Conservation (phyloP, 345 rosid genomes). For the Linum usitatissimum region DNA sequence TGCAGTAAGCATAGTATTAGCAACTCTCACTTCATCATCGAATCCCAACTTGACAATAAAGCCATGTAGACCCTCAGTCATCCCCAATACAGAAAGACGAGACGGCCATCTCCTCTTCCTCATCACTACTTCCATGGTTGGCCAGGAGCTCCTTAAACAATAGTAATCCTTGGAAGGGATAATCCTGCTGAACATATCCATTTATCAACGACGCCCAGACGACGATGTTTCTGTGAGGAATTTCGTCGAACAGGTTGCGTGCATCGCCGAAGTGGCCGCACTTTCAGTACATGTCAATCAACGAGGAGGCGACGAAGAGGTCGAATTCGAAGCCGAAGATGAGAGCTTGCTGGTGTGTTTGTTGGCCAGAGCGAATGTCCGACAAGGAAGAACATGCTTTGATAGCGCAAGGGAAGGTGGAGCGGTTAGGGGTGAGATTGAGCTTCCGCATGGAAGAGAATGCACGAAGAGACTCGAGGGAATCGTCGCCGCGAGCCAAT, state of each 20-base stretch:
- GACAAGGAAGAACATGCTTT: constrained; percentile 73
- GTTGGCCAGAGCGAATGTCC: constrained; percentile 61
- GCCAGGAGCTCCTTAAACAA: constrained; percentile 57
- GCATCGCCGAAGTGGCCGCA: constrained; percentile 55
- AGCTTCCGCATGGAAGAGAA: constrained; percentile 74
- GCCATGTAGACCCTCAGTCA: constrained; percentile 53
- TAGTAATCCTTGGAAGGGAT: constrained; percentile 40
- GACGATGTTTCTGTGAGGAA: constrained; percentile 53
- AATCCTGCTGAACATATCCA: constrained; percentile 56
- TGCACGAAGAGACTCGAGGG: constrained; percentile 62
- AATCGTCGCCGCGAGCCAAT: constrained; percentile 69
- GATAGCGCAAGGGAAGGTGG: constrained; percentile 72
- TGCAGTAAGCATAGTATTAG: constrained; percentile 64
- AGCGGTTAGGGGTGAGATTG: constrained; percentile 56
- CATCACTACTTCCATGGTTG: constrained; percentile 25
- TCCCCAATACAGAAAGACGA: constrained; percentile 32
- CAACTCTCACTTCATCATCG: constrained; percentile 39
- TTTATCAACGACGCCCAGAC: constrained; percentile 81
- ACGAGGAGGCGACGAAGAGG: constrained; percentile 66
- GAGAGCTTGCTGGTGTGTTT: constrained; percentile 74
- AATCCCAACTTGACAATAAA: constrained; percentile 55
- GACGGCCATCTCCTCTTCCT: constrained; percentile 24
- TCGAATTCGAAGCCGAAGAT: constrained; percentile 57
- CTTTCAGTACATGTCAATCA: constrained; percentile 61
- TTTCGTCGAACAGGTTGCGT: constrained; percentile 62